Base-by-base conservation (phyloP, 345 rosid species). In the Rubroshorea leprosula region DNA sequence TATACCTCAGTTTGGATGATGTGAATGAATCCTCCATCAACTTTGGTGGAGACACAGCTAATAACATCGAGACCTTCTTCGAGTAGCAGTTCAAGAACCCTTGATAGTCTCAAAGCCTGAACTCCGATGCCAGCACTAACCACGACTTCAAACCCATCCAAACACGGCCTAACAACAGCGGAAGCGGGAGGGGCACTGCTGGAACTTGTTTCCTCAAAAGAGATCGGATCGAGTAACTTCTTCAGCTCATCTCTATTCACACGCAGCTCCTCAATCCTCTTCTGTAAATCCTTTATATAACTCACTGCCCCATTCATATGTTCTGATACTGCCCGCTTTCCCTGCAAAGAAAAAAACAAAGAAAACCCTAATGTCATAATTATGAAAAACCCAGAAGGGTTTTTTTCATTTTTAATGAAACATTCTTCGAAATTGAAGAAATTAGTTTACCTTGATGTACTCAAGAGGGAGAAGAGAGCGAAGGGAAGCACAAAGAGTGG, bases 311-410 rank as follows among this genome's bases (percentile, higher is more conserved):
- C 84, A 20, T 70, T 22, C 64, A 74, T 60, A 0, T 70, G 76
- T 66, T 78, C 89, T 12, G 68, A 60, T 4, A 61, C 69, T 12
- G 89, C 74, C 20, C 86, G 72, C 66, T 76, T 78, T 48, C 82
- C 85, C 89, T 83, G 72, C 18, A 72, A 64, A 12, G 17, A 16
- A 44, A n/a, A 13, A 27, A 56, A 55, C 25, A 19, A 41, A 27
- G 53, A 54, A 5, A 45, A 6, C 12, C 16, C 11, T 24, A 55
- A 18, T 17, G 23, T 2, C 51, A 17, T 9, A 19, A 18, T 23
- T 38, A 23, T 19, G 21, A 47, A 43, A 46, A 20, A 4, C 24
- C 20, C 13, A n/a, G 11, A 56, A 6, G 61, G 66, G 13, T 20
- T 11, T 16, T 10, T 46, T 0, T 44, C 10, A 4, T 8, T 45